Evolutionary conservation across 495 filamentous ascomycete species (phyloP).

Genomic region (Talaromyces borbonicus): DNA sequence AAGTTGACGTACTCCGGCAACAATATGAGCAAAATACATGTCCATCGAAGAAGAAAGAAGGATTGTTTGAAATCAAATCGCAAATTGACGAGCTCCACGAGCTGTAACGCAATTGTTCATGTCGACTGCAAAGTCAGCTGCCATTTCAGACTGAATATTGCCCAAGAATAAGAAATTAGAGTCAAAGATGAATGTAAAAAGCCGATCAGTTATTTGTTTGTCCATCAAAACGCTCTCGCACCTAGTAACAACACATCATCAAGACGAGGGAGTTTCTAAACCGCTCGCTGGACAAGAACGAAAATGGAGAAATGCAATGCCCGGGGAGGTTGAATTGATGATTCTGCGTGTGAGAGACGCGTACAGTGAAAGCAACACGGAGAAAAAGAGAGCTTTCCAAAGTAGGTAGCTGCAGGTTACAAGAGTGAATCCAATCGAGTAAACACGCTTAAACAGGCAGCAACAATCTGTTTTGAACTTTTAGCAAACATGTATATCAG

Average conservation of each 20-base stretch:
- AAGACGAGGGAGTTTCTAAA: conserved; percentile 4
- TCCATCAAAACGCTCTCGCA: background rate
- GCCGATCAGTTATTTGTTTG: background rate
- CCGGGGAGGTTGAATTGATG: background rate
- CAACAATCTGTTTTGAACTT: conserved; percentile 55
- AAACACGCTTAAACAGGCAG: conserved; percentile 92
- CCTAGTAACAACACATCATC: conserved; percentile 3
- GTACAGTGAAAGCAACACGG: background rate
- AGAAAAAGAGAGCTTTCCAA: background rate
- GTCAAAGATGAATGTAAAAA: too few species aligned
- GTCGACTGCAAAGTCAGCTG: too few species aligned
- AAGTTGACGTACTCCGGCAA: conserved; percentile 2
- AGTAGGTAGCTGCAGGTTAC: conserved; percentile 33
- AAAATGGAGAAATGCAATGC: background rate
- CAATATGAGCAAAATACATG: conserved; percentile 8
- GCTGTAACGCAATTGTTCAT: too few species aligned
- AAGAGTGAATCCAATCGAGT: conserved; percentile 91
- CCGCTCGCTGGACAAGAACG: conserved; percentile 5
- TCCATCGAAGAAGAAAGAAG: conserved; percentile 8
- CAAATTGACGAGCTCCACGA: too few species aligned
- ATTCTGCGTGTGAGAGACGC: conserved; percentile 1
- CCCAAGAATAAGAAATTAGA: too few species aligned
- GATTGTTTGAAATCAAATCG: too few species aligned
- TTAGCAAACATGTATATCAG: conserved; percentile 16
- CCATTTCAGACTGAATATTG: too few species aligned